Percentiles rank a stretch among this genome's conserved stretches.
Evolutionary conservation across 208 protist species (phyloP).

Genomic region (Angomonas ambiguus): DNA sequence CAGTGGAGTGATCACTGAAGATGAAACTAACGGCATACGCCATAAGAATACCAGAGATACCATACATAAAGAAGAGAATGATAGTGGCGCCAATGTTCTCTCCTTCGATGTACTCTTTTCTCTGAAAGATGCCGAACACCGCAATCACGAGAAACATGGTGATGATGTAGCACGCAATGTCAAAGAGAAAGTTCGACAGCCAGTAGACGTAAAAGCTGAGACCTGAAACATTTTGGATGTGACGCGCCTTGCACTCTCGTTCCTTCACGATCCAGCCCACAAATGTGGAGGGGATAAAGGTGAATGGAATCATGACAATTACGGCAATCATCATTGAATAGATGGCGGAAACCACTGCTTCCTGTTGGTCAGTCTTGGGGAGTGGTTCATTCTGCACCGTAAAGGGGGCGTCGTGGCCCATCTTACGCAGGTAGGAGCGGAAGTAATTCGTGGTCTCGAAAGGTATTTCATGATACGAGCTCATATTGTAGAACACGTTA

Average conservation of each 20-base stretch:
- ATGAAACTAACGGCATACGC: constrained; percentile 47
- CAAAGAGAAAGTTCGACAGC: constrained; percentile 63
- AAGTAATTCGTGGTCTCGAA: constrained; percentile 35
- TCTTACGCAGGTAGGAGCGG: constrained; percentile 12
- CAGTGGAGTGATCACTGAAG: constrained; percentile 48
- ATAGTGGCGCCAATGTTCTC: constrained; percentile 34
- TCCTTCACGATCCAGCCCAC: constrained; percentile 54
- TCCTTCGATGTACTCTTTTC: constrained; percentile 36
- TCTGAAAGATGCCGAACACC: constrained; percentile 38
- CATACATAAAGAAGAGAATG: constrained; percentile 47
- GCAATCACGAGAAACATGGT: constrained; percentile 42
- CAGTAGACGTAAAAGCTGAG: constrained; percentile 55
- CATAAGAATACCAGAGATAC: constrained; percentile 36
- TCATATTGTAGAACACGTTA: constrained; percentile 41
- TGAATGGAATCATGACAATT: constrained; percentile 65
- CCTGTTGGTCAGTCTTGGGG: constrained; percentile 20
- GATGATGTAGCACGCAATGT: constrained; percentile 40
- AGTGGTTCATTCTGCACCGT: background rate
- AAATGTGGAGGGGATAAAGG: constrained; percentile 64
- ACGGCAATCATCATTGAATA: constrained; percentile 39
- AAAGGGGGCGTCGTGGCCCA: background rate
- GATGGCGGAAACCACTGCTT: constrained; percentile 16
- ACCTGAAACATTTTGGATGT: constrained; percentile 58
- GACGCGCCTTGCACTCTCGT: constrained; percentile 41
- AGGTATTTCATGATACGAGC: constrained; percentile 26